Base-by-base conservation (phyloP, 169 alveolate species). In the Cryptosporidium ubiquitum region DNA sequence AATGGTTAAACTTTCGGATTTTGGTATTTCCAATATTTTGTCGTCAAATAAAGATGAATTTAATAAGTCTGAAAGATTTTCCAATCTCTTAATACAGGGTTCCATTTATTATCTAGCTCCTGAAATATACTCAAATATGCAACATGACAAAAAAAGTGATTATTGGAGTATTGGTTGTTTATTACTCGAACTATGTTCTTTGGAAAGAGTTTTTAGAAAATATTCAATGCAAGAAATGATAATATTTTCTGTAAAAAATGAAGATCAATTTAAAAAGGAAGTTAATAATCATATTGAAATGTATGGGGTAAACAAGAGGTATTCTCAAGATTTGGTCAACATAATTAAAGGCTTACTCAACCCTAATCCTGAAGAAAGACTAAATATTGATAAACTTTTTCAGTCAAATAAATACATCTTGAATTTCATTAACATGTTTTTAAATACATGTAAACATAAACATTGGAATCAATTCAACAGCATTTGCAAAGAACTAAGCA, bases 131-230 rank as follows among this genome's bases (percentile, higher is more conserved):
- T 40, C 58, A 37, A 44, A 79, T 61, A 61, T 61, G 60, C 29
- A 40, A 5, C 52, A 37, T 7, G 75, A 79, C 39, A 79, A 26
- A 47, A 60, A 47, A 40, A 61, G 69, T n/a, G 89, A 79, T 26
- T 61, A 5, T 35, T 79, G 89, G 89, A 79, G 89, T 79, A 61
- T 79, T 3, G 89, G 89, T 20, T 79, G 89, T 61, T 61, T 79
- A 47, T 18, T 79, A 42, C 7, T 79, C 20, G 89, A 79, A 18
- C 39, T 79, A 12, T 79, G 89, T 26, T 79, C 75, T 18, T 16
- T 79, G 3, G 73, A 79, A 23, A 58, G 23, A 64, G 40, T 79
- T 14, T 79, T 79, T 51, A 64, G 51, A 64, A 79, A 64, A 33
- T 64, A 42, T 29, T 40, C 89, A 16, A 14, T 79, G 44, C 79